Percentiles rank a stretch among this genome's conserved stretches.
Conservation (phyloP, 2,329 filamentous ascomycete genomes). For the Aureobasidium leucospermi region DNA sequence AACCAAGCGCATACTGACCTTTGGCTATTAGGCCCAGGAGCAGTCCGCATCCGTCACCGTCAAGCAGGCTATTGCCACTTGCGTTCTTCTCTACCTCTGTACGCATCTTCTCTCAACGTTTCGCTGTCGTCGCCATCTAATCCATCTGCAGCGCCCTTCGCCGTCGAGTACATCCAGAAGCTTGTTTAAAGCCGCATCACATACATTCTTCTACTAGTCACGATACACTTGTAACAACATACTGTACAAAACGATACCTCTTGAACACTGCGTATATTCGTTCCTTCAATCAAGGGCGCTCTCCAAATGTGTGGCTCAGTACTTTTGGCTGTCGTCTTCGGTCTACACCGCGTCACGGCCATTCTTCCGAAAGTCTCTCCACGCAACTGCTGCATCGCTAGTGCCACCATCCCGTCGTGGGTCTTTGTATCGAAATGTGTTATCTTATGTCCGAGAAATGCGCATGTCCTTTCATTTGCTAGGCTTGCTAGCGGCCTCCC, state of each 20-base stretch:
- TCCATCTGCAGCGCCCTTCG: slow-evolving; percentile 43
- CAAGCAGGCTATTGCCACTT: slow-evolving; percentile 58
- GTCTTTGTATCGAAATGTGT: background rate
- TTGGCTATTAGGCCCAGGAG: slow-evolving; percentile 45
- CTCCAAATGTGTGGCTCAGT: background rate
- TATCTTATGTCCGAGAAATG: background rate
- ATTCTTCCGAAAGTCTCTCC: too few species aligned
- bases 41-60: slow-evolving; percentile 59
- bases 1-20: slow-evolving; percentile 2
- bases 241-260: background rate
- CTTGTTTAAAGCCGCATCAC: slow-evolving; percentile 28
- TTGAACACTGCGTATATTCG: background rate
- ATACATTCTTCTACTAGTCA: background rate
- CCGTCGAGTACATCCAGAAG: slow-evolving; percentile 47
- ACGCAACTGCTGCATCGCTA: too few species aligned
- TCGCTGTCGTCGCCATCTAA: background rate
- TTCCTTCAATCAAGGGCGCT: background rate
- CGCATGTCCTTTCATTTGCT: background rate
- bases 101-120: slow-evolving; percentile 30
- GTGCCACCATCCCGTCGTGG: background rate
- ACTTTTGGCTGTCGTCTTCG: background rate
- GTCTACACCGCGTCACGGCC: background rate
- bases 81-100: slow-evolving; percentile 70
- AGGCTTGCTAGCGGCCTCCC: slow-evolving; percentile 32
- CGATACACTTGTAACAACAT: slow-evolving; percentile 8